Evolutionary conservation across 2,329 filamentous ascomycete genomes (phyloP).

Genomic region (Aspergillus quadricinctus): DNA sequence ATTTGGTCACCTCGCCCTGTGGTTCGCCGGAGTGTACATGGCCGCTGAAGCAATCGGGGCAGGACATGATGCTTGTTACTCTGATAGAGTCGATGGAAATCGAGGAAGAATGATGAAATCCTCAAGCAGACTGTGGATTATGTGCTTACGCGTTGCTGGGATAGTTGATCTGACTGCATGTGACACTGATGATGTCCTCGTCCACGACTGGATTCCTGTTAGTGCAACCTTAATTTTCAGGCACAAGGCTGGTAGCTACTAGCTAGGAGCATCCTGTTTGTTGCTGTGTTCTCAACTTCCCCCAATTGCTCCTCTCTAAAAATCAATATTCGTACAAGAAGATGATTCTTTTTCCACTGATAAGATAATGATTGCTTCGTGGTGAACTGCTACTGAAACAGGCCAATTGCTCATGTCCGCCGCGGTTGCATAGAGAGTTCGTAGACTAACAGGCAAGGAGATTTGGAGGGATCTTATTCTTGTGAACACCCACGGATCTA

Average conservation of each 20-base stretch:
- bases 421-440: neutral
- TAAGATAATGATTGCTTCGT: neutral
- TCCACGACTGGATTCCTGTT: neutral
- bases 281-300: neutral
- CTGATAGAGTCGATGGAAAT: neutral
- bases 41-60: constrained; percentile 46
- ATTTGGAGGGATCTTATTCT: neutral
- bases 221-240: neutral
- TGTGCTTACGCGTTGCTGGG: neutral
- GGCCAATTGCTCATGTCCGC: neutral
- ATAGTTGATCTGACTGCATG: neutral
- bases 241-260: neutral
- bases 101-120: neutral
- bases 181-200: neutral
- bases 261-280: neutral
- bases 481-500: neutral
- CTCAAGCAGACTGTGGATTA: no score
- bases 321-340: neutral
- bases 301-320: no score
- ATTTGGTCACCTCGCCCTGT: constrained; percentile 41
- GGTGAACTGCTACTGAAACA: neutral
- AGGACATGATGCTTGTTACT: constrained; percentile 19
- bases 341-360: neutral
- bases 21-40: constrained; percentile 43
- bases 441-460: neutral